Conservation (phyloP, 2,329 filamentous ascomycete species). For the Colletotrichum aenigma region DNA sequence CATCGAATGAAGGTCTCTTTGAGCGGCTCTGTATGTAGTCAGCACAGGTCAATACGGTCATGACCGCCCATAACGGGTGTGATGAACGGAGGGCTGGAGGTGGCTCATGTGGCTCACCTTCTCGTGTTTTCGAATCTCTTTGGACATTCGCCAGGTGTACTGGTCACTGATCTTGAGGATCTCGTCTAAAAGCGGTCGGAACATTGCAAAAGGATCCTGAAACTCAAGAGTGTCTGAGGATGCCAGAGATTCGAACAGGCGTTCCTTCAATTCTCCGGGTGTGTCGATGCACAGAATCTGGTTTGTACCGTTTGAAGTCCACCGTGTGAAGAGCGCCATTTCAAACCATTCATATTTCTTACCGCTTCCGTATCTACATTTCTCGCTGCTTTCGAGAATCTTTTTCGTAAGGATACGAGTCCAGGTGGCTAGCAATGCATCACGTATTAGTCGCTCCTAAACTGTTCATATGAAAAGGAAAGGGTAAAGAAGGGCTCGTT, state of each 20-base stretch:
- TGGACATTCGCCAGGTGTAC: background rate
- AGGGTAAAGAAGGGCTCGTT: background rate
- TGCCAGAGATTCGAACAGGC: background rate
- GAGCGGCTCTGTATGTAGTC: background rate
- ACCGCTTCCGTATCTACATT: background rate
- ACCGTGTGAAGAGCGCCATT: background rate
- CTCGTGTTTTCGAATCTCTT: background rate
- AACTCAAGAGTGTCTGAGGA: background rate
- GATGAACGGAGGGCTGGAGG: no score
- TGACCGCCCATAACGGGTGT: no score
- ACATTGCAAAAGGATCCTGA: background rate
- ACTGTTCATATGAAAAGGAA: rapidly evolving
- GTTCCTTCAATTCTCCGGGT: background rate
- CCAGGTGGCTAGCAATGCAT: background rate
- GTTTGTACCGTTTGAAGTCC: background rate
- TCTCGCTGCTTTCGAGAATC: background rate
- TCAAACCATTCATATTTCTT: background rate
- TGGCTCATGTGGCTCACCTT: background rate
- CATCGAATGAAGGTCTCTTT: background rate
- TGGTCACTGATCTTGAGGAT: background rate
- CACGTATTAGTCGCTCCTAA: background rate
- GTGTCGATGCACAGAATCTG: background rate
- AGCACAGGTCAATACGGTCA: background rate
- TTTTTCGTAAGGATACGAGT: background rate
- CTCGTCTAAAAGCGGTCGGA: background rate